Conservation (phyloP, 2,329 filamentous ascomycete genomes). For the Penicillium sp. region DNA sequence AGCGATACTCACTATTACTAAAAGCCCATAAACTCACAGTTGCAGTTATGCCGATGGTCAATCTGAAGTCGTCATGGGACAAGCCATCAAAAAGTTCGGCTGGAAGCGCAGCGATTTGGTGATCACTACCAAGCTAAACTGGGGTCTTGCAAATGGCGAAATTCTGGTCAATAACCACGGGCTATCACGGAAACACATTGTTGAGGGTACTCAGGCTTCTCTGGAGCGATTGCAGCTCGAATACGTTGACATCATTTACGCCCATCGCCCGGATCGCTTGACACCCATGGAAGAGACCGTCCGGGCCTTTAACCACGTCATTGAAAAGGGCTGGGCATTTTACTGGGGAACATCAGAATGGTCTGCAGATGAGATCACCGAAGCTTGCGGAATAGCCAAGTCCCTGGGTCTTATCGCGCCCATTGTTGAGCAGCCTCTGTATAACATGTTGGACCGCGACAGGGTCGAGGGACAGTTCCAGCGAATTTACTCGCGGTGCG, state of each 20-base stretch:
- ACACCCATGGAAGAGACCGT: conserved; percentile 72
- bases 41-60: background rate
- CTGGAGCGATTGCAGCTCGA: conserved; percentile 61
- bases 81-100: conserved; percentile 50
- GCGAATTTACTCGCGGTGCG: conserved; percentile 59
- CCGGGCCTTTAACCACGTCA: conserved; percentile 69
- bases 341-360: conserved; percentile 73
- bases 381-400: conserved; percentile 62
- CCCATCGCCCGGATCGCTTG: conserved; percentile 65
- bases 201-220: conserved; percentile 62
- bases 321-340: conserved; percentile 65
- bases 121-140: conserved; percentile 56
- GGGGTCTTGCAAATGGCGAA: conserved; percentile 56
- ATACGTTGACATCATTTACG: conserved; percentile 70
- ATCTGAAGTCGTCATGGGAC: background rate
- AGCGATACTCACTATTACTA: conserved; percentile 29
- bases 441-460: conserved; percentile 62
- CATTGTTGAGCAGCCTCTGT: conserved; percentile 58
- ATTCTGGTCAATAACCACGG: conserved; percentile 60
- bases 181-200: conserved; percentile 67
- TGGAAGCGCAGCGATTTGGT: conserved; percentile 57
- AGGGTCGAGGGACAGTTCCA: conserved; percentile 63
- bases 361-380: conserved; percentile 64
- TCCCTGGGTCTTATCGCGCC: conserved; percentile 58
- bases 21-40: conserved; percentile 35